Conservation (phyloP, 257 asterid species). For the Solanum corneliomulleri region DNA sequence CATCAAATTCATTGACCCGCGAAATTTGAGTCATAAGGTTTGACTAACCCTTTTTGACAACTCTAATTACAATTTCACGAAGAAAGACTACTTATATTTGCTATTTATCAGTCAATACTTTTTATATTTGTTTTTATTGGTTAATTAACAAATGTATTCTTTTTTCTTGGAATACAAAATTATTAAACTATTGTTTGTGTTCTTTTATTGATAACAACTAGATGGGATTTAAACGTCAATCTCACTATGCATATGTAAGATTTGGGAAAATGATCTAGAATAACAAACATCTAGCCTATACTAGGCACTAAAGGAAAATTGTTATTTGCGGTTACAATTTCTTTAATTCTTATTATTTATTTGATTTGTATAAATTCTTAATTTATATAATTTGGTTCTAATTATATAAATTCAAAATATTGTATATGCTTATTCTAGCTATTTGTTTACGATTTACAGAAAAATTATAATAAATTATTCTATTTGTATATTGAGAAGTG, state of each 20-base stretch:
- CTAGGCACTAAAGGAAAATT: too few relatives aligned
- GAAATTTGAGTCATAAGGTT: too few relatives aligned
- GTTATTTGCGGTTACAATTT: fast-evolving
- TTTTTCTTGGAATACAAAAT: not conserved
- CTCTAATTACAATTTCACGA: not conserved
- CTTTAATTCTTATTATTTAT: fast-evolving
- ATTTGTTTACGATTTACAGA: too few relatives aligned
- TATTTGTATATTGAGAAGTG: too few relatives aligned
- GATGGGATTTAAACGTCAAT: not conserved
- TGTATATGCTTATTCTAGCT: too few relatives aligned
- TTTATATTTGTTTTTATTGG: not conserved
- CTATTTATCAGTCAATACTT: not conserved
- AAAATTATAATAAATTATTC: too few relatives aligned
- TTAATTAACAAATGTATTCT: not conserved
- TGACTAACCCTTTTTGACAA: too few relatives aligned
- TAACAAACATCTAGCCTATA: too few relatives aligned
- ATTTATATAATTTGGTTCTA: too few relatives aligned
- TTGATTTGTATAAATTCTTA: too few relatives aligned
- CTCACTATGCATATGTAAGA: not conserved
- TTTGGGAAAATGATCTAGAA: too few relatives aligned
- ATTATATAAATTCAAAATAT: too few relatives aligned
- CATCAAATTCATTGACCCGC: fast-evolving
- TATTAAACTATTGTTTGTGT: not conserved
- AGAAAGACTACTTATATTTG: not conserved
- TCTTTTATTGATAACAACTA: not conserved